Percentiles rank a stretch among this genome's conserved stretches.
Conservation (phyloP, 2,329 filamentous ascomycete genomes). For the Aspergillus costaricaensis region DNA sequence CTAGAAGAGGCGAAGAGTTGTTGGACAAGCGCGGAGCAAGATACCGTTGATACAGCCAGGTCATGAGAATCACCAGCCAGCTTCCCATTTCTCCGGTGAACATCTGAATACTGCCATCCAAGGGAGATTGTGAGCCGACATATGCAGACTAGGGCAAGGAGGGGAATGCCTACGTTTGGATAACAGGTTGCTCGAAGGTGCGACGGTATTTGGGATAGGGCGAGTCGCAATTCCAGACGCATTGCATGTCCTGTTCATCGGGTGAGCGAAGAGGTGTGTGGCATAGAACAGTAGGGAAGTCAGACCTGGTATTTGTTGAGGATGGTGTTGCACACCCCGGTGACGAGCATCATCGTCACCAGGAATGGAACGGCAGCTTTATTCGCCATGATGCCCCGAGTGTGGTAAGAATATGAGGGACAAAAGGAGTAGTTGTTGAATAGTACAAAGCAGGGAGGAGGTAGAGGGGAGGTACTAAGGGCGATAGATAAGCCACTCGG, state of each 20-base stretch:
- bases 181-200: constrained; percentile 89
- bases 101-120: constrained; percentile 70
- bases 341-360: constrained; percentile 94
- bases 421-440: constrained; percentile 4
- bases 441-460: too few species aligned
- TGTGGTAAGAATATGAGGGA: not conserved
- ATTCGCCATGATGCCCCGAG: constrained; percentile 61
- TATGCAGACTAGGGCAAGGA: not conserved
- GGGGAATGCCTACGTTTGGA: constrained; percentile 67
- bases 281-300: constrained; percentile 5
- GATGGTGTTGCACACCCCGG: constrained; percentile 94
- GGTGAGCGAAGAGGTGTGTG: constrained; percentile 7
- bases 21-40: constrained; percentile 42
- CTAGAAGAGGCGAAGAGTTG: constrained; percentile 43
- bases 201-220: constrained; percentile 65
- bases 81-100: constrained; percentile 95
- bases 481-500: not conserved
- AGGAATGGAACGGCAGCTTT: constrained; percentile 76
- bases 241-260: constrained; percentile 77
- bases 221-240: constrained; percentile 82
- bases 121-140: not conserved
- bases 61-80: constrained; percentile 82
- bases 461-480: not conserved
- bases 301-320: constrained; percentile 92
- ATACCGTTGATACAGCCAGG: constrained; percentile 66